Base-by-base conservation (phyloP, 148 eudicot genomes). In the Rhododendron ovatum region DNA sequence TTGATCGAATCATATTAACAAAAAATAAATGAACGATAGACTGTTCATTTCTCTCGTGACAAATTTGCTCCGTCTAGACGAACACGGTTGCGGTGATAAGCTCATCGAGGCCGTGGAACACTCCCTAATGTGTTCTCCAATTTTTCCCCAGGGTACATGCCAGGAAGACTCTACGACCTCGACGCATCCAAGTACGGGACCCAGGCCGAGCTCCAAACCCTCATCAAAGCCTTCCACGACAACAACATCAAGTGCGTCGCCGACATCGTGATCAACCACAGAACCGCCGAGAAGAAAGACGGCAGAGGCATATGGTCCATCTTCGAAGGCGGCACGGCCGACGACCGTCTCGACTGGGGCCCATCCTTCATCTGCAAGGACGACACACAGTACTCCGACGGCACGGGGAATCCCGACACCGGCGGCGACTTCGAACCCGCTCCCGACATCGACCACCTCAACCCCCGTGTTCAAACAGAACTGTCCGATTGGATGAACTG, bases 401-500 rank as follows among this genome's bases (percentile, higher is more conserved):
- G 98, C 30, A 88, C 83, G 1, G 98, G 95, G 0, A 93, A 95
- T 63, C 83, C 37, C 12, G 98, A 95, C 65, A 91, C 95, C 0
- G 98, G 98, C 14, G 88, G 67, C 0, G 83, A 51, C 35, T 94
- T 82, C 63, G 84, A 13, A 12, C 85, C 85, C 2, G 96, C 96
- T 3, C 98, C 98, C 0, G 98, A 94, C 81, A 88, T 94, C 2
- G 98, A 95, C 71, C 98, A 94, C 73, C 92, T 95, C 1, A 95
- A 94, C 37, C 89, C 91, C 10, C 89, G 86, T 1, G 95, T 94
- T 3, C 98, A 92, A 80, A 90, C 47, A 10, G 98, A 92, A 85
- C 89, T 95, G 18, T 86, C 94, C 0, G 92, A 89, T 11, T 95
- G 98, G 98, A 91, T 95, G 94, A 95, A 95, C 47, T 95, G 98